phyloP scores from a whole-genome alignment of 345 rosid genomes.

The Cardamine resedifolia region DNA sequence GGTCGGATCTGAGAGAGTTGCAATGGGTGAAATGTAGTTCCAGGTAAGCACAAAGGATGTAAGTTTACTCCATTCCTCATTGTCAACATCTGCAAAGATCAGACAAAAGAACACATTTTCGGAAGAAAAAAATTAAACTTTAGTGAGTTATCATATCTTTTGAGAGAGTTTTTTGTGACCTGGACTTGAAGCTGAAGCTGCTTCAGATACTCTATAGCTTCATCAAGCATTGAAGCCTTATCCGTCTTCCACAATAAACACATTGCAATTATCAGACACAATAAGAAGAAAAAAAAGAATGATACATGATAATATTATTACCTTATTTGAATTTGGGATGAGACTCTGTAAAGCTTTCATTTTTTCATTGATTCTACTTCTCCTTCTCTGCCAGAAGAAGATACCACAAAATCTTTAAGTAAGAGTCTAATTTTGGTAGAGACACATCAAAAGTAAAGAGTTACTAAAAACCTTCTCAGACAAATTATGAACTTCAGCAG shows the following conservation, averaged over 20 bases:
- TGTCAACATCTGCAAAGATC: slow-evolving; percentile 61
- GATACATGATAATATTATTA: slow-evolving; percentile 10
- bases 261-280: slow-evolving; percentile 8
- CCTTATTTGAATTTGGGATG: slow-evolving; percentile 96
- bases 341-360: slow-evolving; percentile 95
- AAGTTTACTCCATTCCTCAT: slow-evolving; percentile 75
- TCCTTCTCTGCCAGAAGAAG: slow-evolving; percentile 62
- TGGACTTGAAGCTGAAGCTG: slow-evolving; percentile 97
- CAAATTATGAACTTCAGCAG: slow-evolving; percentile 94
- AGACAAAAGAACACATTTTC: no score
- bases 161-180: slow-evolving; percentile 35
- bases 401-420: neutral
- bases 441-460: neutral
- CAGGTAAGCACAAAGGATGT: slow-evolving; percentile 67
- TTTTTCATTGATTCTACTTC: slow-evolving; percentile 96
- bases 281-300: neutral
- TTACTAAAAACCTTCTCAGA: slow-evolving; percentile 75
- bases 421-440: neutral
- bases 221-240: slow-evolving; percentile 96
- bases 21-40: slow-evolving; percentile 47
- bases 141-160: neutral
- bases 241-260: slow-evolving; percentile 58
- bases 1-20: slow-evolving; percentile 41
- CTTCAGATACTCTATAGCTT: slow-evolving; percentile 89
- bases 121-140: neutral